A percentile compares a stretch with the other conserved stretches of the same genome.
These are phyloP conservation scores for Hypsizygus ulmarius DNA, from an alignment of 1,284 basidiomycete genomes.

Conservation along the genomic window DNA sequence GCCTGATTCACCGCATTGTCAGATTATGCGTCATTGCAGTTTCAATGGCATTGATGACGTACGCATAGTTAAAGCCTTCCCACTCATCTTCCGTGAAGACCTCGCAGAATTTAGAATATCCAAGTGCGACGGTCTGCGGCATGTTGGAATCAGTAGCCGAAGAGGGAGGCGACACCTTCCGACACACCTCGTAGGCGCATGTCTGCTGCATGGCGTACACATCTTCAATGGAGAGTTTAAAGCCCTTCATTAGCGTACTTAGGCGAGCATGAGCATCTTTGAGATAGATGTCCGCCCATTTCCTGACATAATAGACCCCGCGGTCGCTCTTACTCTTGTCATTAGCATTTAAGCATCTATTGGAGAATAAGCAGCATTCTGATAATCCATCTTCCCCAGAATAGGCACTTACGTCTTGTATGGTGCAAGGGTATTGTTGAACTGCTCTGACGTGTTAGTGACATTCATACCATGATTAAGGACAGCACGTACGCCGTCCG, in stretches of 20 bases:
- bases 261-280: constrained; percentile 64
- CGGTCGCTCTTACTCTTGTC: constrained; percentile 50
- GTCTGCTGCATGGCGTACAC: constrained; percentile 73
- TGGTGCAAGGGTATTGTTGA: constrained; percentile 79
- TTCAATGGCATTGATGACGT: constrained; percentile 8
- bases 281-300: constrained; percentile 76
- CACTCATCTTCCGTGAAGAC: constrained; percentile 90
- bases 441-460: constrained; percentile 34
- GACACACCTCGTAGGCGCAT: constrained; percentile 80
- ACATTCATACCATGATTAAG: neutral
- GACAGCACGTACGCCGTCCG: constrained; percentile 44
- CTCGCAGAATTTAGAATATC: constrained; percentile 86
- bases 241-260: constrained; percentile 57
- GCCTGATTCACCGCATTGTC: constrained; percentile 24
- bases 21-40: neutral
- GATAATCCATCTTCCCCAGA: neutral
- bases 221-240: constrained; percentile 68
- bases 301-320: constrained; percentile 50
- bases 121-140: constrained; percentile 79
- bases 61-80: constrained; percentile 85
- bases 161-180: neutral
- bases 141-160: neutral
- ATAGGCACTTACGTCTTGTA: constrained; percentile 55
- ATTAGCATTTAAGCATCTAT: constrained; percentile 62
- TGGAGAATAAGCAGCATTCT: neutral